Conservation (phyloP, 2,329 filamentous ascomycete species). For the Grosmannia clavigera region DNA sequence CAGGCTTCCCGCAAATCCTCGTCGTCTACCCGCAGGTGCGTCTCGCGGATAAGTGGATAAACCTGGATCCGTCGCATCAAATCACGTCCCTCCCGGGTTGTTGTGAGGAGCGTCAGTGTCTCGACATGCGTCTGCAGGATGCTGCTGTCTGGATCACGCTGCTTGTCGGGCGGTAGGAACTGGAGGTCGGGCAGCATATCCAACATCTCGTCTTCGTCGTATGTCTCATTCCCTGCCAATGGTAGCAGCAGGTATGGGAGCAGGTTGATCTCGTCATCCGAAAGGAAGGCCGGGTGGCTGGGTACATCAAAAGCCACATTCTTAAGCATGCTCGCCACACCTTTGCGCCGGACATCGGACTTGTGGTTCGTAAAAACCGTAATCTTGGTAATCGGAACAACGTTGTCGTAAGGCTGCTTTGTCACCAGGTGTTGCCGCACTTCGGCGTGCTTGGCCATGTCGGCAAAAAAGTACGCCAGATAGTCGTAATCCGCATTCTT, state of each 20-base stretch:
- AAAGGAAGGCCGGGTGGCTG: slow-evolving; percentile 59
- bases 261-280: slow-evolving; percentile 62
- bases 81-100: slow-evolving; percentile 63
- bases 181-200: slow-evolving; percentile 85
- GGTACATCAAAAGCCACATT: slow-evolving; percentile 77
- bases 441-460: slow-evolving; percentile 70
- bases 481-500: slow-evolving; percentile 82
- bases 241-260: slow-evolving; percentile 82
- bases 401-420: slow-evolving; percentile 61
- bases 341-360: slow-evolving; percentile 71
- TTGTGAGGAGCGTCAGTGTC: slow-evolving; percentile 72
- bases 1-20: slow-evolving; percentile 74
- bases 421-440: slow-evolving; percentile 64
- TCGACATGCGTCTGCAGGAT: slow-evolving; percentile 84
- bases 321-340: slow-evolving; percentile 94
- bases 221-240: slow-evolving; percentile 79
- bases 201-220: slow-evolving; percentile 72
- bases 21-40: slow-evolving; percentile 64
- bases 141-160: slow-evolving; percentile 61
- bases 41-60: slow-evolving; percentile 81
- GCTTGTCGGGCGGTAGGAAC: slow-evolving; percentile 78
- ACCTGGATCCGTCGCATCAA: slow-evolving; percentile 64
- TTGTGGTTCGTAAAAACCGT: slow-evolving; percentile 89
- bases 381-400: slow-evolving; percentile 85
- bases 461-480: slow-evolving; percentile 85